These are phyloP conservation scores for Pseudogymnoascus sp. DNA, from an alignment of 2,329 filamentous ascomycete species.

Conservation along the genomic window DNA sequence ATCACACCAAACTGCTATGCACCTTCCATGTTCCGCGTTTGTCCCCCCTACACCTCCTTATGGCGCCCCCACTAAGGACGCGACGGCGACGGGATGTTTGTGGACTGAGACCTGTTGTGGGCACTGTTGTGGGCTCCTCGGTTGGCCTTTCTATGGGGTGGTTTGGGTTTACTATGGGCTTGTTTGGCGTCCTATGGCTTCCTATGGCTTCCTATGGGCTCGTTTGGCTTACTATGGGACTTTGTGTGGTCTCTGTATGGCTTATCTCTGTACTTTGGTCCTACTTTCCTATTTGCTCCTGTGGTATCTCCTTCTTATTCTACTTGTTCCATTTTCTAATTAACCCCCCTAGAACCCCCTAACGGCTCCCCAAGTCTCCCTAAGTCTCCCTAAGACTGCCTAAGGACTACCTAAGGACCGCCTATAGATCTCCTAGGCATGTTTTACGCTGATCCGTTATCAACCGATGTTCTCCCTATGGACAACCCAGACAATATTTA, in stretches of 20 bases:
- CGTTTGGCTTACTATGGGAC: neutral
- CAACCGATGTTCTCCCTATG: neutral
- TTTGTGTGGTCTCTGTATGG: neutral
- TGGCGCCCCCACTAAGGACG: neutral
- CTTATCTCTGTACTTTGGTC: neutral
- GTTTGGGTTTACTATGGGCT: too few relatives aligned
- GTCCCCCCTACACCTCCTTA: too few relatives aligned
- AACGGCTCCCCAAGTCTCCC: too few relatives aligned
- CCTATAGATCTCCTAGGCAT: neutral
- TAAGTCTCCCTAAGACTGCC: neutral
- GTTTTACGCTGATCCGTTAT: neutral
- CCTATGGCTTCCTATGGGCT: neutral
- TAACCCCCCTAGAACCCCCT: neutral
- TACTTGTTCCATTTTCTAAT: neutral
- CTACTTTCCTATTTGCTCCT: neutral
- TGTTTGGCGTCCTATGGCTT: neutral
- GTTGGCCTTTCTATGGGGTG: neutral
- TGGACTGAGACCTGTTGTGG: too few relatives aligned
- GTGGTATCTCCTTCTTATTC: neutral
- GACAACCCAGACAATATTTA: neutral
- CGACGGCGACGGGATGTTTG: neutral
- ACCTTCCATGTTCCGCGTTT: neutral
- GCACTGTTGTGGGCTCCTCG: too few relatives aligned
- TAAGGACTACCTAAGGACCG: neutral
- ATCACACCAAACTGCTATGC: neutral